Percentiles rank a stretch among this genome's conserved stretches.
Conservation (phyloP, 75 land plant species). For the Pinus taeda region DNA sequence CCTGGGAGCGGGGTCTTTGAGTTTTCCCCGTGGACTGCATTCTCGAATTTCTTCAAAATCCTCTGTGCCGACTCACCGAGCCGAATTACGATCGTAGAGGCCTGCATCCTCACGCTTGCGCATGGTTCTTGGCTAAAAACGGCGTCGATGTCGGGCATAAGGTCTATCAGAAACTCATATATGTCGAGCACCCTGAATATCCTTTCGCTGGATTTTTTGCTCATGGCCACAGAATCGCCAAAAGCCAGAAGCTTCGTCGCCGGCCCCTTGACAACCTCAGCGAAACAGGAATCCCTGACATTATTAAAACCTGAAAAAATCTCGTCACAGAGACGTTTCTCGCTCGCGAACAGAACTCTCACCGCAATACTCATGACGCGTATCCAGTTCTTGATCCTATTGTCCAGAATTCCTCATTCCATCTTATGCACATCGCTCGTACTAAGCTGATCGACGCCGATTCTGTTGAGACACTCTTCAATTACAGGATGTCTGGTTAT, state of each 20-base stretch:
- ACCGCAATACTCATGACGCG: conserved; percentile 45
- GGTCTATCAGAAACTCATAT: conserved; percentile 44
- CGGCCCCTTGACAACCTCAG: conserved; percentile 45
- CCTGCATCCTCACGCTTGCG: conserved; percentile 38
- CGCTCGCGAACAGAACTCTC: conserved; percentile 55
- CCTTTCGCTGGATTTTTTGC: conserved; percentile 45
- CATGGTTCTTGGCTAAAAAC: conserved; percentile 51
- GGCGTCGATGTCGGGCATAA: conserved; percentile 52
- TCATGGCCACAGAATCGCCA: conserved; percentile 47
- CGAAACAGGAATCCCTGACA: conserved; percentile 50
- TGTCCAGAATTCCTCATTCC: conserved; percentile 56
- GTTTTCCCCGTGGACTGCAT: conserved; percentile 54
- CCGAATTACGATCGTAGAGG: conserved; percentile 31
- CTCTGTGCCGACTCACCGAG: conserved; percentile 51
- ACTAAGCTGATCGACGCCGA: conserved; percentile 57
- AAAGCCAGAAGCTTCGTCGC: conserved; percentile 46
- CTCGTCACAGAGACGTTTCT: conserved; percentile 65
- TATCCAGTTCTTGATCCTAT: conserved; percentile 62
- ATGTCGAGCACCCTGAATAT: conserved; percentile 63
- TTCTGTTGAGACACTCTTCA: conserved; percentile 56
- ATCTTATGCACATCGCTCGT: conserved; percentile 48
- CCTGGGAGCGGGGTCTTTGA: conserved; percentile 49
- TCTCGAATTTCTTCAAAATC: conserved; percentile 59
- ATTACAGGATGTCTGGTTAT: conserved; percentile 40
- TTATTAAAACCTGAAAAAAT: conserved; percentile 36